Conservation (phyloP, 2,329 filamentous ascomycete genomes). For the Aspergillus piperis region DNA sequence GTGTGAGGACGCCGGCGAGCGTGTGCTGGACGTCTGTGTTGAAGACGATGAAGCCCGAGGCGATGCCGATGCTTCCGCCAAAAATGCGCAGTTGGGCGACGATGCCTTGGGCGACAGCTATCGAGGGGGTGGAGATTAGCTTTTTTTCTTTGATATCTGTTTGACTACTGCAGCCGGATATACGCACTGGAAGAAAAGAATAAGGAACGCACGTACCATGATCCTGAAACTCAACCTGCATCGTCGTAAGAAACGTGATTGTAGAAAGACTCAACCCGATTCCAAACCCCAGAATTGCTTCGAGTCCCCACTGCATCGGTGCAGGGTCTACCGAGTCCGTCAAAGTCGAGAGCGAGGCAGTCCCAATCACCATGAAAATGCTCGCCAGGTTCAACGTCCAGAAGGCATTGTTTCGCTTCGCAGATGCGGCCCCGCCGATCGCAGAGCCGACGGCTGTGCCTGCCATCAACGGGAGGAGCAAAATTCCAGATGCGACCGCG, state of each 20-base stretch:
- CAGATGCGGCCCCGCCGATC: constrained; percentile 6
- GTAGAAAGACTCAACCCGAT: constrained; percentile 9
- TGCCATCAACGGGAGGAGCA: constrained; percentile 4
- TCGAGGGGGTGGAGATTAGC: neutral
- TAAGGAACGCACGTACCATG: constrained; percentile 5
- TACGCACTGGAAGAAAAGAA: neutral
- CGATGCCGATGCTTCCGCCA: constrained; percentile 10
- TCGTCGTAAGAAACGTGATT: constrained; percentile 9
- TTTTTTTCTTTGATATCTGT: neutral
- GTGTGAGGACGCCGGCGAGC: neutral
- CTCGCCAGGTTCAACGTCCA: constrained; percentile 13
- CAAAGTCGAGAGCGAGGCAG: constrained; percentile 7
- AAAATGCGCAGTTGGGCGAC: constrained; percentile 12
- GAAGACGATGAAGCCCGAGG: constrained; percentile 9
- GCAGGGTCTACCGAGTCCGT: constrained; percentile 6
- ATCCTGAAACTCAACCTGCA: constrained; percentile 10
- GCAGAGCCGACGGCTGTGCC: constrained; percentile 5
- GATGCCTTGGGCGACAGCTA: constrained; percentile 9
- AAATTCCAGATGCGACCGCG: neutral
- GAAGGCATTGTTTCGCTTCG: constrained; percentile 10
- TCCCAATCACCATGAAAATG: constrained; percentile 10
- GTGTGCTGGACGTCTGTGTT: constrained; percentile 2
- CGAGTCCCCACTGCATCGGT: constrained; percentile 5
- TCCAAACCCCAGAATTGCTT: constrained; percentile 8
- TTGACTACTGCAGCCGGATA: neutral